phyloP scores from a whole-genome alignment of 305 asterid species.

The Fraxinus latifolia region DNA sequence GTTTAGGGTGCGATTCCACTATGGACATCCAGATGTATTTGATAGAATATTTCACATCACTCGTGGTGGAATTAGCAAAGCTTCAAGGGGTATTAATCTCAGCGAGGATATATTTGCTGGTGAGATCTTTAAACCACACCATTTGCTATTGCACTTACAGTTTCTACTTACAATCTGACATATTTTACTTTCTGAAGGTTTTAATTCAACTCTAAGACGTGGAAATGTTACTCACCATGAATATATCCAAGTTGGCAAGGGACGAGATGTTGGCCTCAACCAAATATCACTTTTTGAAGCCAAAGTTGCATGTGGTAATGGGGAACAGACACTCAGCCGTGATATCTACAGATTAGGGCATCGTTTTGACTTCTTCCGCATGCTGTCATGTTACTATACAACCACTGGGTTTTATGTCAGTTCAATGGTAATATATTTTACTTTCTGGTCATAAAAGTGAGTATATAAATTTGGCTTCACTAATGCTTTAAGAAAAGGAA shows the following conservation, averaged over 20 bases:
- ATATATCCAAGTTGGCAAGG: constrained; percentile 97
- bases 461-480: neutral
- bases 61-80: constrained; percentile 94
- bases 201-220: constrained; percentile 86
- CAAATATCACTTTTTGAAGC: constrained; percentile 98
- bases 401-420: constrained; percentile 92
- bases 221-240: constrained; percentile 97
- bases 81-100: constrained; percentile 89
- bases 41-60: constrained; percentile 92
- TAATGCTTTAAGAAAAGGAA: neutral
- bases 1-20: constrained; percentile 85
- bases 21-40: constrained; percentile 94
- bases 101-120: constrained; percentile 96
- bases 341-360: constrained; percentile 97
- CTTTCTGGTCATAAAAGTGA: neutral
- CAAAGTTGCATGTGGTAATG: constrained; percentile 98
- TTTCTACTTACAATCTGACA: constrained; percentile 17
- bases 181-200: constrained; percentile 48
- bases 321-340: constrained; percentile 97
- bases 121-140: constrained; percentile 36
- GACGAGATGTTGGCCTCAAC: constrained; percentile 96
- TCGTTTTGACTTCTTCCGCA: constrained; percentile 98
- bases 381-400: constrained; percentile 83
- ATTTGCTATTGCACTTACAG: constrained; percentile 10
- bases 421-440: constrained; percentile 66